phyloP scores from a whole-genome alignment of 129 eudicot genomes.

The Glebionis coronaria region DNA sequence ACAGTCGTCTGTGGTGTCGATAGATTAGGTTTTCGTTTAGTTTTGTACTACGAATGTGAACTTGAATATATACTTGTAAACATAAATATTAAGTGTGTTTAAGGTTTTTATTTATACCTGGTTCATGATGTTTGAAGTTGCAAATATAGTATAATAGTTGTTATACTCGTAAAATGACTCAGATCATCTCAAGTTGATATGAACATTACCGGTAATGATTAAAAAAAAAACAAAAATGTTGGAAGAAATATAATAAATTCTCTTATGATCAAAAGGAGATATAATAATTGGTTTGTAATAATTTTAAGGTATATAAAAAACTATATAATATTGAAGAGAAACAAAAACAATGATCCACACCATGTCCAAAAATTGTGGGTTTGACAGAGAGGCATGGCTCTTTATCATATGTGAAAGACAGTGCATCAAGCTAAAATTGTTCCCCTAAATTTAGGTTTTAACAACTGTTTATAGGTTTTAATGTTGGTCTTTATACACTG shows the following conservation, averaged over 20 bases:
- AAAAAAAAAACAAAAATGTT: too few species aligned
- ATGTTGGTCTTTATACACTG: slow-evolving; percentile 19
- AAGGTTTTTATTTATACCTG: slow-evolving; percentile 23
- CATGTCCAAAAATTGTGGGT: slow-evolving; percentile 28
- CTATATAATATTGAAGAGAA: neutral
- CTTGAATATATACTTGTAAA: slow-evolving; percentile 35
- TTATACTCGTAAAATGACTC: too few species aligned
- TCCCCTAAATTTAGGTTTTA: slow-evolving; percentile 24
- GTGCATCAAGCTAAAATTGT: slow-evolving; percentile 27
- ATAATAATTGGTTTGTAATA: neutral
- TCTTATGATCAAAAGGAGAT: neutral
- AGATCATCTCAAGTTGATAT: too few species aligned
- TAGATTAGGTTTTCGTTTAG: slow-evolving; percentile 27
- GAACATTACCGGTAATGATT: too few species aligned
- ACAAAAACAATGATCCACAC: slow-evolving; percentile 28
- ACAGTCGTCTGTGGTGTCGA: slow-evolving; percentile 22
- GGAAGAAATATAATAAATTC: neutral
- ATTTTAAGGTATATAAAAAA: neutral
- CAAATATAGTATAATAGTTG: neutral
- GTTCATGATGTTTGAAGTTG: slow-evolving; percentile 13
- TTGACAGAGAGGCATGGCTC: slow-evolving; percentile 35
- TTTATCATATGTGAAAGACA: slow-evolving; percentile 29
- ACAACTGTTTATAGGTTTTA: slow-evolving; percentile 16
- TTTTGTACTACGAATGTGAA: slow-evolving; percentile 26
- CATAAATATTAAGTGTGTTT: slow-evolving; percentile 38